Base-by-base conservation (phyloP, 345 rosid genomes). In the Hirschfeldia incana region DNA sequence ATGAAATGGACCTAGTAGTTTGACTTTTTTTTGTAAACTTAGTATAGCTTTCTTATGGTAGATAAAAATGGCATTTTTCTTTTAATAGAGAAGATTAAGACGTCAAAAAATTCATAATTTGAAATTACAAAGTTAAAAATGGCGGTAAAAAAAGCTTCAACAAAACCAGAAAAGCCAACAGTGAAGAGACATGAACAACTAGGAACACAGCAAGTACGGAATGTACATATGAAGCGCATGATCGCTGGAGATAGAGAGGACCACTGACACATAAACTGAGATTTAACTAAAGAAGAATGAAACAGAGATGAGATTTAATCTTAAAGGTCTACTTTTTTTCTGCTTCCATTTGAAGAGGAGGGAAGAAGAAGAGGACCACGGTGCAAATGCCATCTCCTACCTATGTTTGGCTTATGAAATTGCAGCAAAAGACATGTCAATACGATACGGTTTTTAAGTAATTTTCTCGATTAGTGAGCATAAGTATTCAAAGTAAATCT, bases 221-320 rank as follows among this genome's bases (percentile, higher is more conserved):
- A 13, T 16, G 6, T 4, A 70, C 1, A 46, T 1, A 70, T 10
- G 77, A 51, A 51, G 21, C 15, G 53, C 53, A 46, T 51, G 58
- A 62, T 74, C 75, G 75, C 28, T 69, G 71, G 75, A 74, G 75
- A 15, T 67, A 3, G 58, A 67, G 67, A 68, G 78, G 82, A 79
- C 78, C 82, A 74, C 75, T 74, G 78, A 80, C 76, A 69, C 72
- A 74, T 9, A 69, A 37, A 62, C 37, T 74, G 66, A 63, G 75
- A 69, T 51, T 16, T 60, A 65, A 49, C 39, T 67, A 73, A 61
- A 72, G 73, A 65, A 78, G 62, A 72, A 72, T 42, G 63, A 72
- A 27, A 7, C 39, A 68, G 53, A 61, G 65, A 49, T 2, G 67
- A 49, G 65, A 60, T 57, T 66, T 21, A 42, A 15, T 44, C 28